Conservation (phyloP, 495 filamentous ascomycete species). For the Venustampulla echinocandica region DNA sequence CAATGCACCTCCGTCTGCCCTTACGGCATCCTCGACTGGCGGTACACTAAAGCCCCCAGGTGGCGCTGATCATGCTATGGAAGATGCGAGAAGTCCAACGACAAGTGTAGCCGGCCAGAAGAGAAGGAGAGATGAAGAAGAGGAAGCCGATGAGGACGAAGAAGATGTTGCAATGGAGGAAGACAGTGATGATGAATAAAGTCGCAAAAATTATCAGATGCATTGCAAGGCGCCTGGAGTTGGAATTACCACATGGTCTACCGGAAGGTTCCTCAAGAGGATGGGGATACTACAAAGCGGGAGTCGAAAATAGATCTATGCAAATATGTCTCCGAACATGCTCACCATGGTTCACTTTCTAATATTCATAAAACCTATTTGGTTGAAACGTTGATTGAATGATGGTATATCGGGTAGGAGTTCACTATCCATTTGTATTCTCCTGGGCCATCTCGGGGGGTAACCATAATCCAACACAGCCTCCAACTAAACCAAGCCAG, state of each 20-base stretch:
- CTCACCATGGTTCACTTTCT: too few relatives aligned
- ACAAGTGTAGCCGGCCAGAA: conserved; percentile 44
- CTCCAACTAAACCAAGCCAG: conserved; percentile 73
- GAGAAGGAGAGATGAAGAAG: conserved; percentile 63
- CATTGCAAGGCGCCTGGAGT: conserved; percentile 13
- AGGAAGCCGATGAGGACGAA: conserved; percentile 45
- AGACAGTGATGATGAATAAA: conserved; percentile 47
- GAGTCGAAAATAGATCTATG: too few relatives aligned
- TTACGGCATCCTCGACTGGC: conserved; percentile 33
- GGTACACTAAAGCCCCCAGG: conserved; percentile 33
- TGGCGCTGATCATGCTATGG: conserved; percentile 30
- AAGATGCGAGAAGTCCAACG: conserved; percentile 35
- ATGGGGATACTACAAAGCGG: too few relatives aligned
- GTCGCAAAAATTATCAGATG: neutral
- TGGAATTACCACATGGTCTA: neutral
- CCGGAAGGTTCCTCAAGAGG: neutral
- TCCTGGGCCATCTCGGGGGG: conserved; percentile 44
- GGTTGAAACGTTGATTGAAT: neutral
- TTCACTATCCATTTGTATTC: neutral
- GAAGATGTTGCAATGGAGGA: conserved; percentile 70
- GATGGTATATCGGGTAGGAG: neutral
- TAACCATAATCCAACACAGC: conserved; percentile 61
- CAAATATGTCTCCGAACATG: too few relatives aligned
- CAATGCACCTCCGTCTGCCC: conserved; percentile 47
- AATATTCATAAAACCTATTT: too few relatives aligned